These are phyloP conservation scores for Clausena lansium DNA, from an alignment of 345 rosid genomes.

Conservation along the genomic window DNA sequence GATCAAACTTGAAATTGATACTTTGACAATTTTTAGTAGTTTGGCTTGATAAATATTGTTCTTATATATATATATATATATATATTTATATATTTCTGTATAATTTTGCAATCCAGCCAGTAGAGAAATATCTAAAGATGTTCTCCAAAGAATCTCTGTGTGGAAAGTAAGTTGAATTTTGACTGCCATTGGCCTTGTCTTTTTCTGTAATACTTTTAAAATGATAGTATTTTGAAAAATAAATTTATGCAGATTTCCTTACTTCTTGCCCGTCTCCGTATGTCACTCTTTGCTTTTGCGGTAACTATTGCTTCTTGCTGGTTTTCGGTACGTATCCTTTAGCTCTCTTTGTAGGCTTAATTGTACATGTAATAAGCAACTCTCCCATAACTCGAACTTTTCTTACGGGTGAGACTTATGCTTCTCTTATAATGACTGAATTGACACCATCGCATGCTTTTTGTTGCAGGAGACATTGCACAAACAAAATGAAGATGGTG, in stretches of 20 bases:
- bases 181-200: neutral
- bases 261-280: slow-evolving; percentile 69
- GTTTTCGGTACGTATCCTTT: slow-evolving; percentile 62
- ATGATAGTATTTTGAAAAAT: neutral
- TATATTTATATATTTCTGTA: neutral
- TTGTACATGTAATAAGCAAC: too few relatives aligned
- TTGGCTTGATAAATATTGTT: neutral
- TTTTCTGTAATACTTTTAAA: neutral
- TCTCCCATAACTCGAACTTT: neutral
- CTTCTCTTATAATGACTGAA: neutral
- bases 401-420: neutral
- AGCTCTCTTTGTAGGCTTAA: neutral
- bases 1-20: slow-evolving; percentile 2
- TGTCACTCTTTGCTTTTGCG: slow-evolving; percentile 58
- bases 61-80: too few relatives aligned
- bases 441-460: neutral
- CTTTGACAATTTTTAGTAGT: too few relatives aligned
- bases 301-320: slow-evolving; percentile 36
- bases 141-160: slow-evolving; percentile 68
- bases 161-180: slow-evolving; percentile 50
- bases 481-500: slow-evolving; percentile 36
- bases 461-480: slow-evolving; percentile 67
- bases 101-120: slow-evolving; percentile 53
- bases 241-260: slow-evolving; percentile 71
- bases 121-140: slow-evolving; percentile 65